Evolutionary conservation across 1,139 yeast species (phyloP).

Genomic region (Sugiyamaella novakii): DNA sequence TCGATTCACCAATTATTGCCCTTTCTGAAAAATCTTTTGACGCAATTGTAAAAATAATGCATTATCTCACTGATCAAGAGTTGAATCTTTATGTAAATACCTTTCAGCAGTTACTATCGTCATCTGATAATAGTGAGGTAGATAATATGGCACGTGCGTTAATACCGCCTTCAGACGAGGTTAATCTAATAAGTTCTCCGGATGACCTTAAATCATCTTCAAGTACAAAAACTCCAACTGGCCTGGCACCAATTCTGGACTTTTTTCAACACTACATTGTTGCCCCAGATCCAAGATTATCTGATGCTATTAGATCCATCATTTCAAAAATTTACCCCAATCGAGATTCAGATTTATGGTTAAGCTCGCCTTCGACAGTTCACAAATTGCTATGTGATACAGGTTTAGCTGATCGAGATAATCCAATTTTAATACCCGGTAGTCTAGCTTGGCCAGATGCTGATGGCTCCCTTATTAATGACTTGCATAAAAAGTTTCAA

Average conservation of each 20-base stretch:
- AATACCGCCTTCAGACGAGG: background rate
- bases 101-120: slow-evolving; percentile 9
- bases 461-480: slow-evolving; percentile 14
- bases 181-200: background rate
- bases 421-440: slow-evolving; percentile 21
- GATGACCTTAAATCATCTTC: background rate
- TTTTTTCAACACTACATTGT: slow-evolving; percentile 30
- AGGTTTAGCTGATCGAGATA: slow-evolving; percentile 18
- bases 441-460: slow-evolving; percentile 17
- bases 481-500: slow-evolving; percentile 18
- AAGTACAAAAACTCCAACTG: slow-evolving; percentile 1
- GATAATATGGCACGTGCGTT: background rate
- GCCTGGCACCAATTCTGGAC: slow-evolving; percentile 14
- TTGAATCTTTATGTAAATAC: slow-evolving; percentile 18
- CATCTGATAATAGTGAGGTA: background rate
- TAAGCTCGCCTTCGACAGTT: slow-evolving; percentile 29
- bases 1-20: slow-evolving; percentile 21
- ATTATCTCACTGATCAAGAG: slow-evolving; percentile 25
- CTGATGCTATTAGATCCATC: slow-evolving; percentile 26
- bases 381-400: slow-evolving; percentile 20
- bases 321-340: slow-evolving; percentile 27
- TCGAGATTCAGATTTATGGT: slow-evolving; percentile 27
- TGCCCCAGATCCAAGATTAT: slow-evolving; percentile 31
- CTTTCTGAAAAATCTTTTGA: slow-evolving; percentile 20
- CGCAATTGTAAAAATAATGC: slow-evolving; percentile 27